phyloP scores from a whole-genome alignment of 768 basidiomycete genomes.

The Mycena albidolilacea region DNA sequence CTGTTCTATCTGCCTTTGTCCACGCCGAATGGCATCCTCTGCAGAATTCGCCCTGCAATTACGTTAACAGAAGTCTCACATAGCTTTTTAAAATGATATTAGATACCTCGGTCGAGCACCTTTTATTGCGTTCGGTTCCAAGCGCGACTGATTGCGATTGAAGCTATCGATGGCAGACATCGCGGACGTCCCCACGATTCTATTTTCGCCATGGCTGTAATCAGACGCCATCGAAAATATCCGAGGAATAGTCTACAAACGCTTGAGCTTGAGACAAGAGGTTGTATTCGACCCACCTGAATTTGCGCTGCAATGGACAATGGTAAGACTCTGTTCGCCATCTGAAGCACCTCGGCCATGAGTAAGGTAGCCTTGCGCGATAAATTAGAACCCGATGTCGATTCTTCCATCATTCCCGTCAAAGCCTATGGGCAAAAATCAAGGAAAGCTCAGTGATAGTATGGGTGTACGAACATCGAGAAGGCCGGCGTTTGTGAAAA shows the following conservation, averaged over 20 bases:
- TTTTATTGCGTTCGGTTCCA: slow-evolving; percentile 72
- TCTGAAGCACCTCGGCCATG: slow-evolving; percentile 91
- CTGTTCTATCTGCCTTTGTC: slow-evolving; percentile 93
- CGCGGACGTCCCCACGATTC: slow-evolving; percentile 88
- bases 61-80: not conserved
- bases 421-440: slow-evolving; percentile 71
- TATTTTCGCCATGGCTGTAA: slow-evolving; percentile 81
- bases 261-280: slow-evolving; percentile 12
- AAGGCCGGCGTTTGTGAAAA: slow-evolving; percentile 90
- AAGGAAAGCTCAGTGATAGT: slow-evolving; percentile 2
- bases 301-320: slow-evolving; percentile 85
- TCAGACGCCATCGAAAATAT: slow-evolving; percentile 90
- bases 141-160: slow-evolving; percentile 86
- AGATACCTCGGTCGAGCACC: slow-evolving; percentile 75
- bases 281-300: slow-evolving; percentile 78
- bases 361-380: slow-evolving; percentile 92
- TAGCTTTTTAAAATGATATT: not conserved
- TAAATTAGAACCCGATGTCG: slow-evolving; percentile 77
- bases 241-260: slow-evolving; percentile 79
- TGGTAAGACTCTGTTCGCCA: slow-evolving; percentile 91
- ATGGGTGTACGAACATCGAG: slow-evolving; percentile 74
- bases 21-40: slow-evolving; percentile 89
- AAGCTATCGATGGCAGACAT: slow-evolving; percentile 93
- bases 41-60: slow-evolving; percentile 77
- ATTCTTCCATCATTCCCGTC: slow-evolving; percentile 87